phyloP scores from a whole-genome alignment of 2,329 filamentous ascomycete genomes.

The Microcyclosporella mali region DNA sequence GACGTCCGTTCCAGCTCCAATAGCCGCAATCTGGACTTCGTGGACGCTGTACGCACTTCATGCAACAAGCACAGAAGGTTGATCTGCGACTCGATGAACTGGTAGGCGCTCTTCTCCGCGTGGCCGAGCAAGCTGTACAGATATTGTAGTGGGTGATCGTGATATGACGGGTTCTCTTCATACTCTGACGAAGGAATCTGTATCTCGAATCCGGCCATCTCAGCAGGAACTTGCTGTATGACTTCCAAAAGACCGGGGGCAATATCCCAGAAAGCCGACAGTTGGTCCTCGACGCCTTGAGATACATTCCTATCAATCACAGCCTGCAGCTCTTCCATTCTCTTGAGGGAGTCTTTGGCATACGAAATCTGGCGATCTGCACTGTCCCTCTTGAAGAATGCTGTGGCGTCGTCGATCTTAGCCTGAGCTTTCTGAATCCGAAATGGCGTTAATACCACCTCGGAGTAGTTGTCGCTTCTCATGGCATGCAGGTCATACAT shows the following conservation, averaged over 20 bases:
- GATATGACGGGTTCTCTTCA: conserved; percentile 78
- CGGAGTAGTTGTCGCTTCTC: conserved; percentile 74
- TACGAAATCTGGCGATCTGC: conserved; percentile 62
- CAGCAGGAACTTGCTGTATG: conserved; percentile 67
- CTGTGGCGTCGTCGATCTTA: conserved; percentile 70
- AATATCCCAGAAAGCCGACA: conserved; percentile 97
- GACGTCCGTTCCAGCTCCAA: conserved; percentile 57
- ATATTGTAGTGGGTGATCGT: conserved; percentile 79
- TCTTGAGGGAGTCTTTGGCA: conserved; percentile 63
- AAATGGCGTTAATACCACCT: conserved; percentile 78
- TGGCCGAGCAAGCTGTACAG: conserved; percentile 79
- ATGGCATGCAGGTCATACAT: conserved; percentile 79
- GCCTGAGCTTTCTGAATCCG: conserved; percentile 64
- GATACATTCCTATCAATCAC: conserved; percentile 80
- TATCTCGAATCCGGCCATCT: conserved; percentile 57
- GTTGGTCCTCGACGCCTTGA: conserved; percentile 81
- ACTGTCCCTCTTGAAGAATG: conserved; percentile 77
- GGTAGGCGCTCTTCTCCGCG: conserved; percentile 86
- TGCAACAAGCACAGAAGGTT: conserved; percentile 86
- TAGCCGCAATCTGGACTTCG: conserved; percentile 60
- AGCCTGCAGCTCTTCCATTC: conserved; percentile 68
- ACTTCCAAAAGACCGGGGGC: conserved; percentile 73
- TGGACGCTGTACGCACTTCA: conserved; percentile 76
- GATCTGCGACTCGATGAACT: conserved; percentile 92
- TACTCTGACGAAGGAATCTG: conserved; percentile 74